Evolutionary conservation across 2,329 filamentous ascomycete genomes (phyloP).

Genomic region (Aureobasidium sp.): DNA sequence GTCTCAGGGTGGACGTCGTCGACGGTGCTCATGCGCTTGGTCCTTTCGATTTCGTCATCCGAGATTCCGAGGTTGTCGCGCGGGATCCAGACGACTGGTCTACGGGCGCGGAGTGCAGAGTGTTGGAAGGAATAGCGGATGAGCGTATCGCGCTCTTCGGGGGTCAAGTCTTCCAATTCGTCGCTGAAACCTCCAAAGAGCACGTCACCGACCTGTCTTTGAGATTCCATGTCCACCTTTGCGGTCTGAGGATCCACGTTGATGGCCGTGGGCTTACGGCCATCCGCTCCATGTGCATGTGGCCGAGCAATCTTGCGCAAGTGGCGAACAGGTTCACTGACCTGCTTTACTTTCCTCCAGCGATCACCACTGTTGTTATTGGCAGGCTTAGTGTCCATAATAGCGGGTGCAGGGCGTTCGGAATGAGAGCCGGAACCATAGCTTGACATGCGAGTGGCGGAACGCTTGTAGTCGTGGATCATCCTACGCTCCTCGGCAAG

Average conservation of each 20-base stretch:
- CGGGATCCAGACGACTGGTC: conserved; percentile 91
- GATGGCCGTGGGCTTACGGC: not conserved
- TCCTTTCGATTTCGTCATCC: conserved; percentile 81
- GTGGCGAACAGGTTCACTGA: conserved; percentile 7
- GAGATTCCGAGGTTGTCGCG: conserved; percentile 83
- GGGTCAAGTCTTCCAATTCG: conserved; percentile 88
- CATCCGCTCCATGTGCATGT: not conserved
- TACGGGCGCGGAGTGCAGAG: conserved; percentile 71
- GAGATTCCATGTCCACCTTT: conserved; percentile 59
- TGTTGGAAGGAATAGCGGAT: conserved; percentile 88
- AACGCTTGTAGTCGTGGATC: conserved; percentile 16
- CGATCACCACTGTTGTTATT: conserved; percentile 2
- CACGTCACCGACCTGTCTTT: conserved; percentile 65
- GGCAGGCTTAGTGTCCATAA: conserved; percentile 16
- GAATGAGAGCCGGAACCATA: conserved; percentile 8
- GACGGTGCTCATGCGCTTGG: conserved; percentile 63
- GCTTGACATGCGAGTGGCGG: conserved; percentile 14
- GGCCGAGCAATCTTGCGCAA: conserved; percentile 6
- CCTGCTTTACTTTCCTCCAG: conserved; percentile 13
- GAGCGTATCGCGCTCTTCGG: conserved; percentile 78
- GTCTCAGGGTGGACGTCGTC: conserved; percentile 27
- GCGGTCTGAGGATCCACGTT: conserved; percentile 28
- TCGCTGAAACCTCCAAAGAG: conserved; percentile 84
- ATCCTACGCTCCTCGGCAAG: conserved; percentile 39
- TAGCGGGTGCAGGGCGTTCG: conserved; percentile 8